Base-by-base conservation (phyloP, 768 basidiomycete genomes). In the Sistotremastrum suecicum region DNA sequence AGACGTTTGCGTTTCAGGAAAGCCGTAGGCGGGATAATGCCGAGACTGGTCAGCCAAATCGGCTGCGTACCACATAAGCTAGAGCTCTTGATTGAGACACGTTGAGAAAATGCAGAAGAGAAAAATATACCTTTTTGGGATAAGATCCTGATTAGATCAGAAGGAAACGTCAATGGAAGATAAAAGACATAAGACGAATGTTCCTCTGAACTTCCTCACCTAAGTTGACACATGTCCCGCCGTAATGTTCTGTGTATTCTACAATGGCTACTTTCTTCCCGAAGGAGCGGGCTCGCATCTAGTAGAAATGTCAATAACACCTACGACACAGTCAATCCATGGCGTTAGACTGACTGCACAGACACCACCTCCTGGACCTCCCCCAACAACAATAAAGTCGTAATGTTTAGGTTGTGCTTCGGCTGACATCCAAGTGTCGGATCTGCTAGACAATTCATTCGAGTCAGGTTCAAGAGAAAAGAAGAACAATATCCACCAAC, bases 11-110 rank as follows among this genome's bases (percentile, higher is more conserved):
- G 20, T 20, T 1, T 20, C 20, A 20, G 20, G 30, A 4, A 35
- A 34, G 40, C 64, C 60, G 43, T 44, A 44, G 34, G 60, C 65
- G 50, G 66, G 68, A 48, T 90, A 85, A 53, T 85, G 75, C 30
- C 71, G 69, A 34, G 97, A 63, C 60, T 82, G 86, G 57, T 98
- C 92, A 32, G 83, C 80, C 47, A 89, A 66, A 63, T 92, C 88
- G 30, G 87, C 85, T 36, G 89, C 89, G 51, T 91, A 83, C 94
- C 94, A 99, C 94, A 98, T 98, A 46, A 99, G 80, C 88, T 94
- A 47, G 44, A 48, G 33, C 5, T 3, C 38, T 30, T 20, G n/a
- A 9, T 35, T n/a, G 31, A 20, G 34, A 36, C 20, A 1, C 20
- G 20, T 20, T 20, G 20, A 20, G 20, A 20, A 2, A 20, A 20